These are phyloP conservation scores for Jatropha podagrica DNA, from an alignment of 441 rosid genomes.

Conservation along the genomic window DNA sequence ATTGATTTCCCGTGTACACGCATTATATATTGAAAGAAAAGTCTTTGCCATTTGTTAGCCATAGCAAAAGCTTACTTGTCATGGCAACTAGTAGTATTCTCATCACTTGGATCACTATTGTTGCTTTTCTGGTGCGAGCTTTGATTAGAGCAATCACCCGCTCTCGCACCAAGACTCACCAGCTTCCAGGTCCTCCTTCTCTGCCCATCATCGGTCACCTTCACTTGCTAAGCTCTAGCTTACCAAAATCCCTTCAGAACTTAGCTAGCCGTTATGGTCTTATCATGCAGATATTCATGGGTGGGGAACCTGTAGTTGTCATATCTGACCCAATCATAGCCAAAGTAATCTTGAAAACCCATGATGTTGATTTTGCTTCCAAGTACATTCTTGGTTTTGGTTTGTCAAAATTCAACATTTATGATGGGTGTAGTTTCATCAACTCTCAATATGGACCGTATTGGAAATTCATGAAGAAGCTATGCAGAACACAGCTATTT, in stretches of 20 bases:
- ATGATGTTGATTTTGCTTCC: slow-evolving; percentile 18
- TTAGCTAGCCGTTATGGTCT: slow-evolving; percentile 14
- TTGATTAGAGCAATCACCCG: neutral
- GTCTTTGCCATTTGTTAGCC: neutral
- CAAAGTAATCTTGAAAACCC: slow-evolving; percentile 18
- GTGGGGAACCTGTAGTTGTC: neutral
- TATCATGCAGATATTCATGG: slow-evolving; percentile 6
- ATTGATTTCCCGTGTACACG: neutral
- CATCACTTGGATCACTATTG: slow-evolving; percentile 5
- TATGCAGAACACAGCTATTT: slow-evolving; percentile 16
- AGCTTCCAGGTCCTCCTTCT: slow-evolving; percentile 13
- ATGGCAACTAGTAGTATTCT: slow-evolving; percentile 1
- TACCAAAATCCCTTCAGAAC: slow-evolving; percentile 17
- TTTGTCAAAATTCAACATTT: slow-evolving; percentile 17
- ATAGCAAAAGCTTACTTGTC: too few species aligned
- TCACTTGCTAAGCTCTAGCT: slow-evolving; percentile 17
- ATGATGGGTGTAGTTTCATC: slow-evolving; percentile 19
- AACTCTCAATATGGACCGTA: slow-evolving; percentile 10
- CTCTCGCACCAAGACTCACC: neutral
- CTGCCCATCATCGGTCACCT: slow-evolving; percentile 21
- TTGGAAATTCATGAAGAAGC: slow-evolving; percentile 25
- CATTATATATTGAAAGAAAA: neutral
- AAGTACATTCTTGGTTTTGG: slow-evolving; percentile 17
- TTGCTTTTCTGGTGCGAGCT: neutral
- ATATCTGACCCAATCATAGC: slow-evolving; percentile 7